Evolutionary conservation across 2,329 filamentous ascomycete genomes (phyloP).

Genomic region (Sporothrix phasma): DNA sequence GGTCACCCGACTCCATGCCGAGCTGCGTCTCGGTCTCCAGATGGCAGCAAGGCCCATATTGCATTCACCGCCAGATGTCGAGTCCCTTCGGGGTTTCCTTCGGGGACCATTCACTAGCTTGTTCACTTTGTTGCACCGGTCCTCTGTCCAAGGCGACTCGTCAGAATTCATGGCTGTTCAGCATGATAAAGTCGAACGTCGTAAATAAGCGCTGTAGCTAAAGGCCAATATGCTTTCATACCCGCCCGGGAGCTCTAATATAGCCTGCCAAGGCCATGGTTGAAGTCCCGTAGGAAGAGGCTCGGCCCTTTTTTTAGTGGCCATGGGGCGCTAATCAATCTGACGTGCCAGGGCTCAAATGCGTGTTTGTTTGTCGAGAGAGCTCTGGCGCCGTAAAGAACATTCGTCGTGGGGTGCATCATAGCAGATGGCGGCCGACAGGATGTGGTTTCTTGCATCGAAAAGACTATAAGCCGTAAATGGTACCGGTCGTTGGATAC

Average conservation of each 20-base stretch:
- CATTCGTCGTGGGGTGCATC: too few relatives aligned
- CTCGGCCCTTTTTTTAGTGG: constrained; percentile 7
- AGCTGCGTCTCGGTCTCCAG: too few relatives aligned
- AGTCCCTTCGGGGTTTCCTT: neutral
- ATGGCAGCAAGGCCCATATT: too few relatives aligned
- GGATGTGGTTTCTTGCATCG: too few relatives aligned
- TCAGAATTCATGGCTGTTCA: too few relatives aligned
- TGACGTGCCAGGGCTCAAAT: neutral
- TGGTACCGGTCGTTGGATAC: too few relatives aligned
- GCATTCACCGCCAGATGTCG: neutral
- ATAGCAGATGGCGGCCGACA: too few relatives aligned
- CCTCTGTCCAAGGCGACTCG: neutral
- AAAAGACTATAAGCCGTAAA: too few relatives aligned
- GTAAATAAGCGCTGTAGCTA: neutral
- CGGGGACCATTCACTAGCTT: too few relatives aligned
- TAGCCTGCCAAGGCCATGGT: neutral
- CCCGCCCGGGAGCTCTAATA: neutral
- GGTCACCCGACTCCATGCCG: neutral
- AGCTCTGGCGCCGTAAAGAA: too few relatives aligned
- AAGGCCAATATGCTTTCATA: neutral
- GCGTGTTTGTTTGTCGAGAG: too few relatives aligned
- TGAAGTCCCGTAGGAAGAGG: neutral
- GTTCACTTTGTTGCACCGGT: neutral
- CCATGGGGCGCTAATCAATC: neutral
- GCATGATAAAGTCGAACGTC: neutral